Evolutionary conservation across 2,329 filamentous ascomycete genomes (phyloP).

Genomic region (Exophiala lecanii-corni): DNA sequence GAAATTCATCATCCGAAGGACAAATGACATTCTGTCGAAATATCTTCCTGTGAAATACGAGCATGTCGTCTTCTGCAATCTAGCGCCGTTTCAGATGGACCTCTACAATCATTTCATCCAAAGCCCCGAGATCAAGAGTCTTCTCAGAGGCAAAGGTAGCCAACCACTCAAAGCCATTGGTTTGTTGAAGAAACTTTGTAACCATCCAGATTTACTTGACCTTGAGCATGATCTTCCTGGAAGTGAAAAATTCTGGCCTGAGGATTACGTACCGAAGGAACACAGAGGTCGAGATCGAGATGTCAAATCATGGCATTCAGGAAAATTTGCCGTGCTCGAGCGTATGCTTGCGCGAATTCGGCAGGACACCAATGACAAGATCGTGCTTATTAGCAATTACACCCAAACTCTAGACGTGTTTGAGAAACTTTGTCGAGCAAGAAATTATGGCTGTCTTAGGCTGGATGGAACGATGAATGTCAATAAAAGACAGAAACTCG

Average conservation of each 20-base stretch:
- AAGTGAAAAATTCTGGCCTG: constrained; percentile 73
- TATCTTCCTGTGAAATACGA: constrained; percentile 98
- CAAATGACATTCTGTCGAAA: constrained; percentile 96
- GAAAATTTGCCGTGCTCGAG: constrained; percentile 97
- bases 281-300: constrained; percentile 84
- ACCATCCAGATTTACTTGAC: constrained; percentile 89
- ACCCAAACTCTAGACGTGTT: constrained; percentile 95
- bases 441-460: constrained; percentile 78
- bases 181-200: constrained; percentile 96
- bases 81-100: constrained; percentile 86
- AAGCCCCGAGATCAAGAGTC: constrained; percentile 86
- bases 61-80: constrained; percentile 95
- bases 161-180: constrained; percentile 96
- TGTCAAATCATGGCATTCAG: constrained; percentile 91
- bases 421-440: constrained; percentile 78
- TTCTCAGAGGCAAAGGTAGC: constrained; percentile 88
- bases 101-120: constrained; percentile 97
- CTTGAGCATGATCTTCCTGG: constrained; percentile 80
- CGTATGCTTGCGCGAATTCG: constrained; percentile 95
- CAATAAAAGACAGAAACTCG: constrained; percentile 92
- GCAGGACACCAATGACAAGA: constrained; percentile 96
- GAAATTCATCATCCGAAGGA: constrained; percentile 96
- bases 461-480: constrained; percentile 98
- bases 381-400: constrained; percentile 97
- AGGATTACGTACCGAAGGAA: constrained; percentile 85